Base-by-base conservation (phyloP, 2,329 filamentous ascomycete species). In the Zelopaecilomyces penicillatus region DNA sequence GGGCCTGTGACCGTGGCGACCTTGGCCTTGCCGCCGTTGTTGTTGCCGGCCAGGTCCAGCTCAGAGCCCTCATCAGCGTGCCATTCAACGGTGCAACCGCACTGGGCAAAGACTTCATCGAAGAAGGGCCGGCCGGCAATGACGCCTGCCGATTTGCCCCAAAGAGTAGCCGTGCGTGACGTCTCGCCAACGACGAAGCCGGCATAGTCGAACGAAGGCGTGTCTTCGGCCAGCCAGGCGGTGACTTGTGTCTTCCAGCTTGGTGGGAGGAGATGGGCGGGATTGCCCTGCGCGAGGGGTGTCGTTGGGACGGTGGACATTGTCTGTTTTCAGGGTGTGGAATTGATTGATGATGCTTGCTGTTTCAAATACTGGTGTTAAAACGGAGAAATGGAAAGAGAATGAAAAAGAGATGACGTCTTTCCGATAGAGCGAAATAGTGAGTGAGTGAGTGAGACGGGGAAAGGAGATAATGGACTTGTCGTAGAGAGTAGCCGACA, bases 121-220 rank as follows among this genome's bases (percentile, higher is more conserved):
- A 97, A 90, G 71, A 98, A 98, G 2, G 93, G 93, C 4, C 93
- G 80, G 45, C 93, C 93, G 35, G 93, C 93, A 39, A 98, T 73
- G 40, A 97, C 75, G 50, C 93, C 93, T 3, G 71, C 62, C n/a
- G 78, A 81, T 63, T 86, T 87, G 49, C 75, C 80, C 67, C 77
- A 83, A 34, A 87, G 74, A 4, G 78, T 84, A 19, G 83, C 83
- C 10, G 74, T 78, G 47, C 78, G 77, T 6, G 69, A 65, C 29
- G 67, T 69, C 34, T 85, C 79, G 51, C 93, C 93, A 27, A 98
- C 93, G 5, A 98, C 93, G 65, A 95, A 98, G 49, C 93, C 93
- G 58, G 87, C 93, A 64, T 95, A 96, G 73, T 98, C 93, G 67
- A 95, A 91, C 43, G 87, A 93, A 4, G 93, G 93, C 3, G 89